Percentiles rank a stretch among this genome's conserved stretches.
Evolutionary conservation across 805 yeast genomes (phyloP).

Genomic region (Kurtzmaniella cleridarum): DNA sequence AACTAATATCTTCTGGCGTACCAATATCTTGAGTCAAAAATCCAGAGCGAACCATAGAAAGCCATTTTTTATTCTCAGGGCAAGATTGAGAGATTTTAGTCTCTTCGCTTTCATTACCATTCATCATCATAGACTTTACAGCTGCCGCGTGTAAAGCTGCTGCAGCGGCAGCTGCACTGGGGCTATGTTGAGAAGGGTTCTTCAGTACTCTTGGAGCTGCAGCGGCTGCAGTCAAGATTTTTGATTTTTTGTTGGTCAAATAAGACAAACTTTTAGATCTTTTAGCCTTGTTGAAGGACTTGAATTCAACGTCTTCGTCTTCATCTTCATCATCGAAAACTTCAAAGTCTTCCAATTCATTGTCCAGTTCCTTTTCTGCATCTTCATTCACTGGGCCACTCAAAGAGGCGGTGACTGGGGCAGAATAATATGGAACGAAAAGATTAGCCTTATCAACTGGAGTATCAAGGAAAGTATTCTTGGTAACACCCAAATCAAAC

Average conservation of each 20-base stretch:
- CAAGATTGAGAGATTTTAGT: constrained; percentile 2
- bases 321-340: constrained; percentile 39
- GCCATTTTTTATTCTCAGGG: constrained; percentile 55
- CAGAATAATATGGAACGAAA: constrained; percentile 64
- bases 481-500: constrained; percentile 44
- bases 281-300: constrained; percentile 37
- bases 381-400: constrained; percentile 17
- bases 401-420: constrained; percentile 72
- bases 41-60: constrained; percentile 68
- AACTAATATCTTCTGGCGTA: constrained; percentile 70
- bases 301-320: constrained; percentile 33
- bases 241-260: constrained; percentile 46
- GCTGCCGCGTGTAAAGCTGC: constrained; percentile 72
- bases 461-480: constrained; percentile 35
- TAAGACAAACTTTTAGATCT: constrained; percentile 65
- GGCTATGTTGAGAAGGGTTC: constrained; percentile 49
- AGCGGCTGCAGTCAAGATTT: constrained; percentile 66
- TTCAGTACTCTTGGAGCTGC: constrained; percentile 79
- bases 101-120: constrained; percentile 21
- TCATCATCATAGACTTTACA: constrained; percentile 37
- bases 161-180: constrained; percentile 67
- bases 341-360: constrained; percentile 46
- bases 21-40: constrained; percentile 74
- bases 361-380: constrained; percentile 16
- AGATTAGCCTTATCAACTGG: constrained; percentile 39